A percentile compares a stretch with the other conserved stretches of the same genome.
Evolutionary conservation across 345 rosid genomes (phyloP).

Genomic region (Salix purpurea): DNA sequence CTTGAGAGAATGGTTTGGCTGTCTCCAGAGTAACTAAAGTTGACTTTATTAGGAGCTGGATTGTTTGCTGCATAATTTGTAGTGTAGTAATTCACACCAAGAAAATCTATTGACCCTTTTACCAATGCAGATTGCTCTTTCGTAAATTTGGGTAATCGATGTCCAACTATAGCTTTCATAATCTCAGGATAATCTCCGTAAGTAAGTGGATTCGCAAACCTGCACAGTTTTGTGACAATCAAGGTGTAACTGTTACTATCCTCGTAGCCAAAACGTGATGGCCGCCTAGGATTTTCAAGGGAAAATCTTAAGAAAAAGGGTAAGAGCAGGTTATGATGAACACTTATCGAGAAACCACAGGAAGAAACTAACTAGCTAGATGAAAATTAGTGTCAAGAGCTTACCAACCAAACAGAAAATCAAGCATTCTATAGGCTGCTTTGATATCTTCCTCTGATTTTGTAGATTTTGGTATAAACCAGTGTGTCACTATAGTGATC

Average conservation of each 20-base stretch:
- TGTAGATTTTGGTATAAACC: constrained; percentile 28
- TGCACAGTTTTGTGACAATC: neutral
- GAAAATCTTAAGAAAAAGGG: too few relatives aligned
- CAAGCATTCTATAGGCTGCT: constrained; percentile 9
- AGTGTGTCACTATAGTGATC: constrained; percentile 13
- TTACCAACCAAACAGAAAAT: constrained; percentile 23
- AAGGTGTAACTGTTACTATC: too few relatives aligned
- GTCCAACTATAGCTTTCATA: constrained; percentile 46
- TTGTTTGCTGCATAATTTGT: constrained; percentile 31
- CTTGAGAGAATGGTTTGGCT: constrained; percentile 6
- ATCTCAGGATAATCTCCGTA: constrained; percentile 55
- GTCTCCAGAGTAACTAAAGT: constrained; percentile 28
- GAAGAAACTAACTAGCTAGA: neutral
- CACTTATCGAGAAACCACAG: too few relatives aligned
- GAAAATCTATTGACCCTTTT: constrained; percentile 50
- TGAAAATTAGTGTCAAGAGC: neutral
- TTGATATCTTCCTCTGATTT: constrained; percentile 5
- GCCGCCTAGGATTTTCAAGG: too few relatives aligned
- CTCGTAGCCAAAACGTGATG: too few relatives aligned
- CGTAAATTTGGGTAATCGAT: constrained; percentile 54
- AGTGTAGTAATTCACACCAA: constrained; percentile 58
- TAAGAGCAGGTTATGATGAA: too few relatives aligned
- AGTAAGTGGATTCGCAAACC: constrained; percentile 52
- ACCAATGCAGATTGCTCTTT: constrained; percentile 37
- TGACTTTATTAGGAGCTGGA: neutral